Evolutionary conservation across 371 early-diverging fungal genomes (phyloP).

Genomic region (Chytridium lagenaria): DNA sequence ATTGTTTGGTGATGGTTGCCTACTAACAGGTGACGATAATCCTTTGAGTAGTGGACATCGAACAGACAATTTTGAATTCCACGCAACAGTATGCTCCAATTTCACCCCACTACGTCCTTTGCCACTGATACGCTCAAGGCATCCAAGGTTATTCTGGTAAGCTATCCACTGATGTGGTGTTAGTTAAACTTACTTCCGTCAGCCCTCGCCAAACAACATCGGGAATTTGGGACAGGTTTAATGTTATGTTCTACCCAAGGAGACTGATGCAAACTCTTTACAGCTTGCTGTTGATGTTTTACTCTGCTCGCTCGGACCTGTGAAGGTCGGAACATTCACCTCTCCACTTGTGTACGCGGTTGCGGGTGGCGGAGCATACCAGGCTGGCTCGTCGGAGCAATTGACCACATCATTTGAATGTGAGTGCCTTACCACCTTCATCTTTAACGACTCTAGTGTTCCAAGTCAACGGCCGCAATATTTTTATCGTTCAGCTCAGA

Average conservation of each 20-base stretch:
- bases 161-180: no score
- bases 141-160: background rate
- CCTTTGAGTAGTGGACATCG: background rate
- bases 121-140: background rate
- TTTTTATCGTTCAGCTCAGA: conserved; percentile 1
- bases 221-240: conserved; percentile 12
- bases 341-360: background rate
- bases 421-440: background rate
- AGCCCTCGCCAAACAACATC: conserved; percentile 11
- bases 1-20: background rate
- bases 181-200: no score
- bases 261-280: background rate
- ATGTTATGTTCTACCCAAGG: background rate
- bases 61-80: background rate
- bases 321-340: background rate
- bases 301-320: background rate
- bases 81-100: background rate
- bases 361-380: background rate
- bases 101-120: background rate
- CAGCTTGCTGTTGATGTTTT: conserved; percentile 6
- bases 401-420: background rate
- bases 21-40: background rate
- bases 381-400: background rate
- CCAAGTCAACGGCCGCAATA: background rate
- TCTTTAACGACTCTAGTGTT: conserved; percentile 10